Evolutionary conservation across 495 filamentous ascomycete species (phyloP).

Genomic region (Cetradonia linearis): DNA sequence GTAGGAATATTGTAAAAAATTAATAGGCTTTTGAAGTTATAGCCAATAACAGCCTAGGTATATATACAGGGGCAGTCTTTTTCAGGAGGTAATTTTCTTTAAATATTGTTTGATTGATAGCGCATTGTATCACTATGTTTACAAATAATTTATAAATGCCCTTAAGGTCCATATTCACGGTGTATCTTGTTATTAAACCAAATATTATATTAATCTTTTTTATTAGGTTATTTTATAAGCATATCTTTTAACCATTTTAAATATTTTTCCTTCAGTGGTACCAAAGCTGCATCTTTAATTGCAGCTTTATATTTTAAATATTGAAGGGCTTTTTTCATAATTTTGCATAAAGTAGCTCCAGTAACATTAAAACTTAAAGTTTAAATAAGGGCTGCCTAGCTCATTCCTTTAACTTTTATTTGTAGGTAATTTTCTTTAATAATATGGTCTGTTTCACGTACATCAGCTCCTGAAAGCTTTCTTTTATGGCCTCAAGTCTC

Average conservation of each 20-base stretch:
- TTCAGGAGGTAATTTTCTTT: no score
- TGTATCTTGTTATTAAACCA: no score
- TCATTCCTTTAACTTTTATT: neutral
- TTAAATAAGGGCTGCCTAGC: neutral
- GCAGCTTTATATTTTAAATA: no score
- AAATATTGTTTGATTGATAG: no score
- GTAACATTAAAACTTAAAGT: no score
- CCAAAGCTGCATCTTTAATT: no score
- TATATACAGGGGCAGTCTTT: neutral
- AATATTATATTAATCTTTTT: no score
- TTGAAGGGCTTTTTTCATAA: no score
- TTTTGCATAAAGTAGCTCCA: no score
- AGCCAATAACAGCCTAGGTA: neutral
- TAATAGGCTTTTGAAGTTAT: neutral
- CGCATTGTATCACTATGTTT: no score
- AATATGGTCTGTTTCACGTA: neutral
- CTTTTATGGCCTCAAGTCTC: neutral
- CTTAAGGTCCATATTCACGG: no score
- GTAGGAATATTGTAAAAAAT: neutral
- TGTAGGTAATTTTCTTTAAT: neutral
- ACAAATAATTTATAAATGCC: no score
- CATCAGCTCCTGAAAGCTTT: neutral
- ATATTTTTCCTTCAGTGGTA: neutral
- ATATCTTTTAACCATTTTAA: neutral
- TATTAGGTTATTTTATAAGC: neutral